A percentile compares a stretch with the other conserved stretches of the same genome.
Conservation (phyloP, 768 basidiomycete genomes). For the Hygrocybe coccinea region DNA sequence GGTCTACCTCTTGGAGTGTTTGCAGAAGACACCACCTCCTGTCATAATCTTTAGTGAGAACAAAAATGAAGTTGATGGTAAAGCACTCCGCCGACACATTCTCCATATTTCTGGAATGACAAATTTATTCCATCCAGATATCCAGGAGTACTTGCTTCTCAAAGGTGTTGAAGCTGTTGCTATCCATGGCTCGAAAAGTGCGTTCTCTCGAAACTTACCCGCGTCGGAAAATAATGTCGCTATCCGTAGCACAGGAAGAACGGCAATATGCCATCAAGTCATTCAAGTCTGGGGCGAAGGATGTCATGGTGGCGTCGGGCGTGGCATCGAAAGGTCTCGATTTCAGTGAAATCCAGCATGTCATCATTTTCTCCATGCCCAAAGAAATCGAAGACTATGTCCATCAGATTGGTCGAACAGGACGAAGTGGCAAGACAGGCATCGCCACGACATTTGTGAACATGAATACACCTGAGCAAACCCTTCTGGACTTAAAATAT, state of each 20-base stretch:
- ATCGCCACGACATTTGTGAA: conserved; percentile 99
- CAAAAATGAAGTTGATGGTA: conserved; percentile 99
- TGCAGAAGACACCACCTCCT: conserved; percentile 97
- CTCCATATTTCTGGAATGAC: conserved; percentile 3
- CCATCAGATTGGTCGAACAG: conserved; percentile 98
- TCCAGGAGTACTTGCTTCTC: conserved; percentile 92
- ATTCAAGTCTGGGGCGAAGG: conserved; percentile 95
- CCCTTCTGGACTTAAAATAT: conserved; percentile 93
- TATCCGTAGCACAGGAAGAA: conserved; percentile 82
- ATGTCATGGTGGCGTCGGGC: conserved; percentile 98
- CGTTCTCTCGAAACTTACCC: conserved; percentile 19
- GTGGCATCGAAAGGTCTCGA: conserved; percentile 98
- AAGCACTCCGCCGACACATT: conserved; percentile 25
- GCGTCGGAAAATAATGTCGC: not conserved
- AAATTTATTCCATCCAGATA: conserved; percentile 54
- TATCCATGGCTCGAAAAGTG: conserved; percentile 97
- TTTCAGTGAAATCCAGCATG: conserved; percentile 98
- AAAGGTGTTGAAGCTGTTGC: conserved; percentile 99
- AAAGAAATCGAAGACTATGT: conserved; percentile 99
- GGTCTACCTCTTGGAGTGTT: conserved; percentile 95
- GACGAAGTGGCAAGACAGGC: conserved; percentile 95
- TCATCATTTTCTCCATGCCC: conserved; percentile 99
- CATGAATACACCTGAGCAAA: conserved; percentile 96
- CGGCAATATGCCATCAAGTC: conserved; percentile 98
- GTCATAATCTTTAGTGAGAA: conserved; percentile 98